Conservation (phyloP, 2,329 filamentous ascomycete genomes). For the Microdochium nivale region DNA sequence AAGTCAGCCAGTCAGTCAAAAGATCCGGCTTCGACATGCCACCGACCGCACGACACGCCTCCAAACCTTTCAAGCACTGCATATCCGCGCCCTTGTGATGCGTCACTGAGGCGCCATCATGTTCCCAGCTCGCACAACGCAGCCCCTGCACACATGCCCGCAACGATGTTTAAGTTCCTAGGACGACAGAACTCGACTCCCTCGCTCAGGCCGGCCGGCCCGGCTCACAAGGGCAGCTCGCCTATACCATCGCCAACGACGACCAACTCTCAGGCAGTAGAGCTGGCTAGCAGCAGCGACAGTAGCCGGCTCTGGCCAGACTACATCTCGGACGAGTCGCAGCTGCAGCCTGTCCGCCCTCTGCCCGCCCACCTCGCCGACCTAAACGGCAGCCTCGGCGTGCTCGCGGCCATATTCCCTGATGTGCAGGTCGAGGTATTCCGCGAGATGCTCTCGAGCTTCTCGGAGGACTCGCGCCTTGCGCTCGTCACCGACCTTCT, state of each 20-base stretch:
- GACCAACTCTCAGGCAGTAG: neutral
- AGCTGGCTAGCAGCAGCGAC: no score
- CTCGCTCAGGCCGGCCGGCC: neutral
- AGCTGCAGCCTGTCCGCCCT: constrained; percentile 37
- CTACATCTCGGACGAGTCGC: constrained; percentile 47
- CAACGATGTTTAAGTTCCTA: neutral
- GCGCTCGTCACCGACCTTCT: constrained; percentile 71
- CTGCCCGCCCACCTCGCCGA: constrained; percentile 57
- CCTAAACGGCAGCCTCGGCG: constrained; percentile 61
- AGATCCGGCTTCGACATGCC: no score
- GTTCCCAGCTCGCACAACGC: no score
- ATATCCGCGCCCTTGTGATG: neutral
- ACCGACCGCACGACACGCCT: no score
- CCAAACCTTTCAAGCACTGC: no score
- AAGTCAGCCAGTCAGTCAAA: no score
- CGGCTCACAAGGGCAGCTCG: neutral
- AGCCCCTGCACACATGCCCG: no score
- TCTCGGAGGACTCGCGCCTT: constrained; percentile 68
- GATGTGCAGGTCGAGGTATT: constrained; percentile 78
- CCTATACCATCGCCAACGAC: neutral
- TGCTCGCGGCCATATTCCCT: constrained; percentile 65
- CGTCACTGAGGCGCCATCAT: neutral
- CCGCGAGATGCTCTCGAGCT: constrained; percentile 67
- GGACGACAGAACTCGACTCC: neutral
- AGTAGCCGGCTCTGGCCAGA: neutral